Evolutionary conservation across 257 asterid species (phyloP), one percentile per base, ranked within the genome.

Genomic region (Petunia axillaris): DNA sequence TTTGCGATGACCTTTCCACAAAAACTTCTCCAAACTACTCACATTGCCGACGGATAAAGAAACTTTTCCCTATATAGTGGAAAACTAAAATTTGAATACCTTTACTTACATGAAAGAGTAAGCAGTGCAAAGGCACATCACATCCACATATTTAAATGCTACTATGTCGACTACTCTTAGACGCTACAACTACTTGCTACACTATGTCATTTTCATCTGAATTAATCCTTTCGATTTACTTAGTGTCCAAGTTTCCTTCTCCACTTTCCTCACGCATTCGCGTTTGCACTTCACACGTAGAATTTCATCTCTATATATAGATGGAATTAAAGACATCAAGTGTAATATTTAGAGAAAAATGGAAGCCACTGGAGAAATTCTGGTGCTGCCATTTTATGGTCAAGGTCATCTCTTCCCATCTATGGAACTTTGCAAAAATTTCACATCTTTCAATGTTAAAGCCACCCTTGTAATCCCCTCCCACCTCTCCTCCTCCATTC

Each of bases 351-450:
- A 13, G 75, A 40, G 35, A 71, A 67, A 25, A 76, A 89, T 92
- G 93, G 93, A 82, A 88, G 81, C 54, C 13, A 73, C 10, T 46
- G 83, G 81, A 76, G 94, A 91, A 75, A 85, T 93, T 53, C 57
- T 91, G 82, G 89, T 93, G 79, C 77, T 93, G 54, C 97, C 98
- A 8, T 91, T 91, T 82, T 93, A 88, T 70, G 98, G 98, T 0
- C 97, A 91, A 64, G 98, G 98, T 71, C 98, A 91, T 63, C 90
- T 93, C 65, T 82, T 83, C 59, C 97, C 97, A 0, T 86, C 86
- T 81, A 85, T 91, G 50, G 97, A 93, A 86, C 89, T 93, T 55
- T 91, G 97, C 85, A 91, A 82, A 86, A 88, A 81, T 65, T 67
- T 91, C 1, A 82, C 93, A 5, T 84, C 91, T 52, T 53, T 78